A percentile compares a stretch with the other conserved stretches of the same genome.
Evolutionary conservation across 768 basidiomycete species (phyloP).

Genomic region (Leccinum broughii): DNA sequence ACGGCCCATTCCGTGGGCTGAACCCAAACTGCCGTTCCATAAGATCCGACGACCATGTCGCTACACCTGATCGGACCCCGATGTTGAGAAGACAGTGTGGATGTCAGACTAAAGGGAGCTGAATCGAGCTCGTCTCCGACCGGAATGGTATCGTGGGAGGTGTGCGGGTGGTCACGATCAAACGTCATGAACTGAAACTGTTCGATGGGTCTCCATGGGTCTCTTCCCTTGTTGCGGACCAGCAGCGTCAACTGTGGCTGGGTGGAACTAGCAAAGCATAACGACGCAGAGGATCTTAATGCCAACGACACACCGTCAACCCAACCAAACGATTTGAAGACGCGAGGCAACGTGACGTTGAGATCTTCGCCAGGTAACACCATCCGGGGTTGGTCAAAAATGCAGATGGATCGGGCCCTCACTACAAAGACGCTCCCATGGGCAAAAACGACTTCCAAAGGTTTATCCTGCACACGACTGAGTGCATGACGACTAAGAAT

Average conservation of each 20-base stretch:
- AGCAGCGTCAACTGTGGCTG: conserved; percentile 46
- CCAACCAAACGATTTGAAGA: conserved; percentile 63
- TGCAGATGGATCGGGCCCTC: conserved; percentile 56
- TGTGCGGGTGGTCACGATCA: background rate
- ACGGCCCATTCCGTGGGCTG: conserved; percentile 50
- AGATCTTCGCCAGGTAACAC: conserved; percentile 16
- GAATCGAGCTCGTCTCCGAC: conserved; percentile 31
- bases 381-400: conserved; percentile 53
- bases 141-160: conserved; percentile 7
- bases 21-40: conserved; percentile 65
- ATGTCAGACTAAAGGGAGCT: conserved; percentile 49
- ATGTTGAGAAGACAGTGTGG: conserved; percentile 36
- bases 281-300: conserved; percentile 7
- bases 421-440: conserved; percentile 53
- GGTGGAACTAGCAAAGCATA: background rate
- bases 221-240: conserved; percentile 56
- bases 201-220: conserved; percentile 56
- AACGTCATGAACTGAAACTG: conserved; percentile 55
- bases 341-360: conserved; percentile 29
- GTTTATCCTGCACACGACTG: conserved; percentile 41
- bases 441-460: conserved; percentile 52
- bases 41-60: conserved; percentile 50
- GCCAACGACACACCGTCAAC: conserved; percentile 56
- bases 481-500: conserved; percentile 10
- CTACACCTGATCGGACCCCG: conserved; percentile 57